These are phyloP conservation scores for Colletotrichum tropicicola DNA, from an alignment of 2,329 filamentous ascomycete species.

Conservation along the genomic window DNA sequence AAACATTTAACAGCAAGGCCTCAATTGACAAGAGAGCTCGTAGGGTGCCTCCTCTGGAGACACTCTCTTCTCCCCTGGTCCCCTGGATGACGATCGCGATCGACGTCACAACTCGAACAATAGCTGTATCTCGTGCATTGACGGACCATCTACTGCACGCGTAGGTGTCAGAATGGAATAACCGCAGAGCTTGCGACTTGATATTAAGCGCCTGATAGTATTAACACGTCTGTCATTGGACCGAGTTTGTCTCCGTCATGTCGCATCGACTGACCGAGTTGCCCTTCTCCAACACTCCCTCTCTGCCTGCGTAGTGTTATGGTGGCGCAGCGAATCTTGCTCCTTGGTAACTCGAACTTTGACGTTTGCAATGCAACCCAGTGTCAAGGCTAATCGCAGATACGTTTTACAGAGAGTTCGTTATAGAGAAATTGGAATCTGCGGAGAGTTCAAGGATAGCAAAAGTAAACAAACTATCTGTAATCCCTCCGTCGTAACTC, in stretches of 20 bases:
- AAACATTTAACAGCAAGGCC: background rate
- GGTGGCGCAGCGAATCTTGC: too few relatives aligned
- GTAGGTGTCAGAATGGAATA: background rate
- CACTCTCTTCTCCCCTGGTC: background rate
- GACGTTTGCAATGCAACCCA: too few relatives aligned
- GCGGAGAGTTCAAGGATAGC: conserved; percentile 3
- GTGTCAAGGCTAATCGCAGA: too few relatives aligned
- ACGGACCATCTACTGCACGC: background rate
- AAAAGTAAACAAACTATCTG: too few relatives aligned
- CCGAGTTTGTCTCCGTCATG: background rate
- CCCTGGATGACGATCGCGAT: background rate
- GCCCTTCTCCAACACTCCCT: too few relatives aligned
- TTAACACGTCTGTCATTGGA: background rate
- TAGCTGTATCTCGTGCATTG: background rate
- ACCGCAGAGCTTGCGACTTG: background rate
- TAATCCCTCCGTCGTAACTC: conserved; percentile 5
- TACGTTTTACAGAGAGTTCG: background rate
- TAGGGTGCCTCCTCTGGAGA: background rate
- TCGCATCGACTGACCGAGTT: too few relatives aligned
- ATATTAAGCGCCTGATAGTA: background rate
- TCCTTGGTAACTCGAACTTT: too few relatives aligned
- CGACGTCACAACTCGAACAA: background rate
- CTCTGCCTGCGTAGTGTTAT: too few relatives aligned
- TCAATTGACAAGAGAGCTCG: background rate
- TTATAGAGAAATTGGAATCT: conserved; percentile 7